Base-by-base conservation (phyloP, 2,329 filamentous ascomycete species). In the Cordyceps cicadae region DNA sequence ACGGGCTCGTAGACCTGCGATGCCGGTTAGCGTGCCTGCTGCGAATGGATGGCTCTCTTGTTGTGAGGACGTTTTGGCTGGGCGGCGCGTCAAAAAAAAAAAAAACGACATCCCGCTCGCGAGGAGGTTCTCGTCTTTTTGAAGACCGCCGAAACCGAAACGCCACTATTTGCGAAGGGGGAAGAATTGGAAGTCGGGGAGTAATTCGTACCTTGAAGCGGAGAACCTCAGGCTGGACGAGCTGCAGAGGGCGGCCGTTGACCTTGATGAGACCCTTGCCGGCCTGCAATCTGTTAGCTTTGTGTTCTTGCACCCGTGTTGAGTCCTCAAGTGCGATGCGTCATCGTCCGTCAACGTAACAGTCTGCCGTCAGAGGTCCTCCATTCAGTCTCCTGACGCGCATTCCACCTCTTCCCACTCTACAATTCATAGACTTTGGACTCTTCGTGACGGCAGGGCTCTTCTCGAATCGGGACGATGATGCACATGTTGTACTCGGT, bases 171-270 rank as follows among this genome's bases (percentile, higher is more conserved):
- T 41, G 29, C 32, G 21, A 55, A 21, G 57, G 34, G 61, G 60
- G 41, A 51, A 45, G 24, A 61, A 43, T 62, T 41, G 52, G 15
- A 34, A 60, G 37, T 49, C 37, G 49, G 29, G 24, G 48, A 63
- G 17, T 61, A 14, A 9, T 12, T n/a, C 64, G 77, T 85, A 88
- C 86, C 89, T 97, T 97, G 88, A 96, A 97, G 79, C 94, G 89
- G 75, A 99, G 86, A 80, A 96, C 88, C 83, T 96, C 90, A 73
- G 94, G 92, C 84, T 97, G 90, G 73, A 96, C 89, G 74, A 97
- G 90, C 75, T 84, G 83, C 74, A 99, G 87, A 74, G 94, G 94
- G 78, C 91, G 90, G 81, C 94, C 94, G 85, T 97, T 99, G 81
- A 97, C 94, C 86, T 95, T 96, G 82, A 99, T 86, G 74, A 97